Evolutionary conservation across 1,284 basidiomycete species (phyloP).

Genomic region (Sporisorium scitamineum): DNA sequence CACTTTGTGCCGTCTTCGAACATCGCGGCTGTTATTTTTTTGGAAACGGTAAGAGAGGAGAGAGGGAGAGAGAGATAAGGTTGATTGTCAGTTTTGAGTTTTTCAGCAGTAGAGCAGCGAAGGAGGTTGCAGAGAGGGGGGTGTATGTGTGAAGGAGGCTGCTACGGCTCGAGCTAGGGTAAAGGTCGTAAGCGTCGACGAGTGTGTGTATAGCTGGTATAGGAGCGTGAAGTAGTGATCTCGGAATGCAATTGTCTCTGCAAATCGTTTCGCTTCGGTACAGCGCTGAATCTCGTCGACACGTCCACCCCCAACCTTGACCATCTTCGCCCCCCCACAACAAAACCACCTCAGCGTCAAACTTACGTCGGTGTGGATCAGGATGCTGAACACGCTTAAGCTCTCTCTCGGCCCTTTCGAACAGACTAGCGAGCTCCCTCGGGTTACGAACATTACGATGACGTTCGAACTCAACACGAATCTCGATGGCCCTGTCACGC

Average conservation of each 20-base stretch:
- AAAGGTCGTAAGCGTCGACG: background rate
- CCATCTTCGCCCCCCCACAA: too few relatives aligned
- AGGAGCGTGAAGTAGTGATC: background rate
- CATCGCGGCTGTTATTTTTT: constrained; percentile 59
- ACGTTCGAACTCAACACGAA: constrained; percentile 89
- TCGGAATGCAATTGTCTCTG: background rate
- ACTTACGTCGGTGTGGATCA: constrained; percentile 89
- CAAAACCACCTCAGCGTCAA: background rate
- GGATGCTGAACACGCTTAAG: constrained; percentile 81
- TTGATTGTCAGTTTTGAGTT: constrained; percentile 7
- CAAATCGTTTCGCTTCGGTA: background rate
- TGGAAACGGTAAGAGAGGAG: background rate
- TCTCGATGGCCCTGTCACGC: constrained; percentile 83
- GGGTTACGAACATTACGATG: constrained; percentile 92
- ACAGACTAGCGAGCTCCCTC: constrained; percentile 81
- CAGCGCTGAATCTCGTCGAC: background rate
- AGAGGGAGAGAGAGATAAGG: background rate
- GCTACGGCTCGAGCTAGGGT: too few relatives aligned
- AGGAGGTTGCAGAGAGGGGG: background rate
- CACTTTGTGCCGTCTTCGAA: constrained; percentile 69
- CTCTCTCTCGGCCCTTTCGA: constrained; percentile 83
- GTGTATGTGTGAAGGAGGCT: background rate
- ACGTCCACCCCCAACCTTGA: background rate
- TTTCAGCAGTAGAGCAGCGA: background rate
- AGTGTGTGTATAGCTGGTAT: background rate